Evolutionary conservation across 805 yeast genomes (phyloP).

Genomic region (Kluyveromyces nonfermentans): DNA sequence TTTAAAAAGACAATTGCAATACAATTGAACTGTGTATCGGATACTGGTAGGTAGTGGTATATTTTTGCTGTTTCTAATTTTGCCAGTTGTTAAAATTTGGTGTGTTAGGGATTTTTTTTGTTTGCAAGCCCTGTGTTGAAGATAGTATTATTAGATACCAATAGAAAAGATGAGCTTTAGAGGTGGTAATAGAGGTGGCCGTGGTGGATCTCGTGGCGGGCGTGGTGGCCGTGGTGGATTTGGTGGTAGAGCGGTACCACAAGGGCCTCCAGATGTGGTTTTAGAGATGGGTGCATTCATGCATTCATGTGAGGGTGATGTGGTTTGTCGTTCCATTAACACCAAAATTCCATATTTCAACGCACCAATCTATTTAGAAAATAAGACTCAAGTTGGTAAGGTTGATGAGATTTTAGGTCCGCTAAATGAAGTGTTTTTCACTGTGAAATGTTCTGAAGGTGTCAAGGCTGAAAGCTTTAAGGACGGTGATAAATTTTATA

Average conservation of each 20-base stretch:
- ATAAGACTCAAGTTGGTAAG: conserved; percentile 93
- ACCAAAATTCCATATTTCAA: conserved; percentile 94
- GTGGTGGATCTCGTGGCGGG: conserved; percentile 34
- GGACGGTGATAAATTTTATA: conserved; percentile 91
- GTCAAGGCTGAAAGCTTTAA: conserved; percentile 90
- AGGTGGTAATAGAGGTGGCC: conserved; percentile 32
- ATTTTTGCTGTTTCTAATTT: neutral
- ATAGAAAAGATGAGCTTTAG: conserved; percentile 31
- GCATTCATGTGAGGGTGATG: conserved; percentile 94
- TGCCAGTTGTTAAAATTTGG: neutral
- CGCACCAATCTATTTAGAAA: conserved; percentile 95
- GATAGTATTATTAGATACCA: neutral
- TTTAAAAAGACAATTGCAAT: neutral
- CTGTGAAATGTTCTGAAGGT: conserved; percentile 93
- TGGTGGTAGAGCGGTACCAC: conserved; percentile 63
- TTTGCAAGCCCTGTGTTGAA: neutral
- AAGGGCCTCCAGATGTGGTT: conserved; percentile 95
- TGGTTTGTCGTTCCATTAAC: conserved; percentile 91
- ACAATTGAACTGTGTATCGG: neutral
- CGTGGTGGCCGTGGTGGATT: conserved; percentile 39
- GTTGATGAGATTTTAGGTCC: conserved; percentile 98
- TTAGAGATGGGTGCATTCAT: conserved; percentile 89
- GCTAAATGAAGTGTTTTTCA: conserved; percentile 93
- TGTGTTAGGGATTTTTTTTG: conserved; percentile 7
- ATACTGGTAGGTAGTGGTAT: neutral